Conservation (phyloP, 257 asterid genomes). For the Przewalskia tangutica region DNA sequence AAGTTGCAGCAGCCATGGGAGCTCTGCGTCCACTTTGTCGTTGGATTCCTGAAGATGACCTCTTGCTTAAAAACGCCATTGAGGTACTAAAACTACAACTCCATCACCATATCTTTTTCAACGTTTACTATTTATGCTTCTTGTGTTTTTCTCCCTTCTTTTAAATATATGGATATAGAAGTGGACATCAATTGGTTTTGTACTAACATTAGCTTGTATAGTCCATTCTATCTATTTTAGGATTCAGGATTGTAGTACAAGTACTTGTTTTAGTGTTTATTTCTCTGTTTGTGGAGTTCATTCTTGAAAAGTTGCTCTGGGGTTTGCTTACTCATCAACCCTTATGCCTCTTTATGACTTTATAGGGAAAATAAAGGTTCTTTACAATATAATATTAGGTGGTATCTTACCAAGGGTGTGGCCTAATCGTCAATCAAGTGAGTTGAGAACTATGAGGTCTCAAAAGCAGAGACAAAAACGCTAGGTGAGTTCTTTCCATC, state of each 20-base stretch:
- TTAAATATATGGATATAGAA: no score
- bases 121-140: constrained; percentile 24
- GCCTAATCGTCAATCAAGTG: no score
- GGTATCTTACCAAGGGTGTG: background rate
- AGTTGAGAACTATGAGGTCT: no score
- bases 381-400: background rate
- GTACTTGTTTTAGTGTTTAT: background rate
- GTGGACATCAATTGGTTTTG: no score
- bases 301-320: background rate
- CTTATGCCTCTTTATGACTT: background rate
- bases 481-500: no score
- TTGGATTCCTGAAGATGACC: constrained; percentile 67
- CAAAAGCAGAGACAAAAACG: no score
- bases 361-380: background rate
- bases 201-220: background rate
- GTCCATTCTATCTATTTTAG: background rate
- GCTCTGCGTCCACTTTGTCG: constrained; percentile 31
- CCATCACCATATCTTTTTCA: constrained; percentile 19
- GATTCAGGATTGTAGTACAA: background rate
- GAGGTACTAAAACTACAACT: constrained; percentile 34
- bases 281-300: constrained; percentile 3
- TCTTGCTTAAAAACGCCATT: constrained; percentile 50
- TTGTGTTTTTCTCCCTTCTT: no score
- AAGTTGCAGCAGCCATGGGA: constrained; percentile 42
- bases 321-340: background rate